Percentiles rank a stretch among this genome's conserved stretches.
phyloP scores from a whole-genome alignment of 306 rosid species.

The Glycine soja region DNA sequence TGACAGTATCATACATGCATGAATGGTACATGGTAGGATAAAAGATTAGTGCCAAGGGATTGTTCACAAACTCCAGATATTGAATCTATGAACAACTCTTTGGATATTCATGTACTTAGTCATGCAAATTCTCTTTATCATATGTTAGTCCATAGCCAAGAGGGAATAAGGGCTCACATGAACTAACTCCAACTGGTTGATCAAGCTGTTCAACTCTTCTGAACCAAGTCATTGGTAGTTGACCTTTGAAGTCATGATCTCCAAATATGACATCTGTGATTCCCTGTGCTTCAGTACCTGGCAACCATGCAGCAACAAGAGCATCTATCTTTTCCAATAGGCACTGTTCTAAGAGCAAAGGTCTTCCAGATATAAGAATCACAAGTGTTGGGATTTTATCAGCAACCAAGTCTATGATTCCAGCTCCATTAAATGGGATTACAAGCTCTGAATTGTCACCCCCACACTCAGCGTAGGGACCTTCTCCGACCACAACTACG shows the following conservation, averaged over 20 bases:
- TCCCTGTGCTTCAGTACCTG: constrained; percentile 84
- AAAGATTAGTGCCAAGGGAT: background rate
- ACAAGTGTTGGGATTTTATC: constrained; percentile 76
- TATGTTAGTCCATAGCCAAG: constrained; percentile 63
- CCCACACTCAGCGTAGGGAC: constrained; percentile 70
- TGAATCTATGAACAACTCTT: constrained; percentile 11
- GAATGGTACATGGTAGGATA: background rate
- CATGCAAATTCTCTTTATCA: constrained; percentile 29
- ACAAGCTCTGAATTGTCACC: constrained; percentile 71
- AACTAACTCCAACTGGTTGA: constrained; percentile 47
- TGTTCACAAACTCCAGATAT: background rate
- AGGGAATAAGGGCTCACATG: constrained; percentile 70
- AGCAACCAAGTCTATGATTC: constrained; percentile 59
- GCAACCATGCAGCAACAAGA: constrained; percentile 86
- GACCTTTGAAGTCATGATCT: constrained; percentile 71
- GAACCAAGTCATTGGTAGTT: constrained; percentile 83
- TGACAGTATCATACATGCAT: background rate
- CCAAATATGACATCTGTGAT: constrained; percentile 80
- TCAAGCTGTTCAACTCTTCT: constrained; percentile 60
- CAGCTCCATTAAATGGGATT: constrained; percentile 67
- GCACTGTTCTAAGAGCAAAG: constrained; percentile 66
- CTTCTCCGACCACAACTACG: constrained; percentile 77
- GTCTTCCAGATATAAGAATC: constrained; percentile 86
- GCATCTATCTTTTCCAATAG: constrained; percentile 70
- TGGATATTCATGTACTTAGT: background rate